Evolutionary conservation across 2,329 filamentous ascomycete genomes (phyloP).

Genomic region (Pestalotiopsis fici): DNA sequence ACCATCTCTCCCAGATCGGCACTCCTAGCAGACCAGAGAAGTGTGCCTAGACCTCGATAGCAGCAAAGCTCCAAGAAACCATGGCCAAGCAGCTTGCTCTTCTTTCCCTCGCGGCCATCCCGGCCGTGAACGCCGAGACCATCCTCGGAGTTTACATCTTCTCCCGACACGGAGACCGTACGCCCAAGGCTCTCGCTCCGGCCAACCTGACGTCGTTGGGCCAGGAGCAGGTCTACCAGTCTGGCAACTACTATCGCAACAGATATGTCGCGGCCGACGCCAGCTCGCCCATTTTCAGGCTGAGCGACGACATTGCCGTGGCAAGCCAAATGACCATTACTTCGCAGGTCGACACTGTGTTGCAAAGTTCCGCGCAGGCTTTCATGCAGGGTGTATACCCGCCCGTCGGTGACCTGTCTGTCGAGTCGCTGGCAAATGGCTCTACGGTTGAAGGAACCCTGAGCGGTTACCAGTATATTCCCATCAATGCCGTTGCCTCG

Average conservation of each 20-base stretch:
- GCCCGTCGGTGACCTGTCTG: constrained; percentile 59
- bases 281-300: constrained; percentile 60
- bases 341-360: constrained; percentile 73
- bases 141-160: constrained; percentile 85
- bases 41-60: neutral
- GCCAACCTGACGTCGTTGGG: constrained; percentile 78
- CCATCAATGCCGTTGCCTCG: constrained; percentile 62
- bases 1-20: neutral
- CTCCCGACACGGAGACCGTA: constrained; percentile 87
- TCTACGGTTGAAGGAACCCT: constrained; percentile 67
- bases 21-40: neutral
- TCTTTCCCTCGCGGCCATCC: constrained; percentile 38
- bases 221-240: constrained; percentile 71
- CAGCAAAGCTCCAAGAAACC: neutral
- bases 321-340: constrained; percentile 71
- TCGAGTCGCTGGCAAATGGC: constrained; percentile 71
- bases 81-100: constrained; percentile 42
- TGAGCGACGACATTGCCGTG: constrained; percentile 67
- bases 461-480: constrained; percentile 82
- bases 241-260: constrained; percentile 73
- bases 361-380: constrained; percentile 76
- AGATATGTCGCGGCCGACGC: constrained; percentile 70
- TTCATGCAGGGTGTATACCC: constrained; percentile 90
- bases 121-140: constrained; percentile 56
- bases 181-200: constrained; percentile 72